These are phyloP conservation scores for Aspergillus sp. DNA, from an alignment of 2,329 filamentous ascomycete genomes.

Conservation along the genomic window DNA sequence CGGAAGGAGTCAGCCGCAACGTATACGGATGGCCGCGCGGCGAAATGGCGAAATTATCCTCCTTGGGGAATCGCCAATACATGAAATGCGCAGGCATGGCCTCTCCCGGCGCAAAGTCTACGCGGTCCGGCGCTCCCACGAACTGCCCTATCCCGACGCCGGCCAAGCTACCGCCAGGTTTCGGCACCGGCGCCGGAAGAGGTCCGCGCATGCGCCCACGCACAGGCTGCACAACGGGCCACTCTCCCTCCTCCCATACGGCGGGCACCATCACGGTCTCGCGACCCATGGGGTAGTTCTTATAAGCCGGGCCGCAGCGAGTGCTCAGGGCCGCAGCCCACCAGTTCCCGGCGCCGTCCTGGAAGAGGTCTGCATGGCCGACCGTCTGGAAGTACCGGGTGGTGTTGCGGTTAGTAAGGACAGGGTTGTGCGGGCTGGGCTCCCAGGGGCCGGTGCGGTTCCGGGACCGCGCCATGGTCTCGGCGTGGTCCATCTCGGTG, in stretches of 20 bases:
- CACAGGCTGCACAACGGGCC: slow-evolving; percentile 37
- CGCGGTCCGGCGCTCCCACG: slow-evolving; percentile 42
- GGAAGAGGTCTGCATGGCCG: slow-evolving; percentile 57
- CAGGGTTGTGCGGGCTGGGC: slow-evolving; percentile 37
- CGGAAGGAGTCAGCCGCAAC: slow-evolving; percentile 49
- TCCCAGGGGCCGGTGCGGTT: slow-evolving; percentile 40
- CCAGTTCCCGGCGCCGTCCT: slow-evolving; percentile 52
- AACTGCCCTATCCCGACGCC: slow-evolving; percentile 31
- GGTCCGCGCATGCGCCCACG: slow-evolving; percentile 13
- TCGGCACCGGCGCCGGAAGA: background rate
- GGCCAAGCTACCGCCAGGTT: slow-evolving; percentile 8
- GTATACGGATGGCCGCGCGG: slow-evolving; percentile 41
- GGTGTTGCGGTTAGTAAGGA: slow-evolving; percentile 41
- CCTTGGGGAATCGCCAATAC: slow-evolving; percentile 53
- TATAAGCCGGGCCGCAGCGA: slow-evolving; percentile 32
- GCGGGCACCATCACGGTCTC: slow-evolving; percentile 52
- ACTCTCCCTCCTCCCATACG: slow-evolving; percentile 48
- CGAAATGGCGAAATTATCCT: slow-evolving; percentile 46
- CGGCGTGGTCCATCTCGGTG: slow-evolving; percentile 25
- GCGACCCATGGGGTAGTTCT: slow-evolving; percentile 53
- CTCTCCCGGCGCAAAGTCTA: slow-evolving; percentile 47
- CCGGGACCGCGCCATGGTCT: slow-evolving; percentile 29
- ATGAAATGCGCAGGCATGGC: slow-evolving; percentile 54
- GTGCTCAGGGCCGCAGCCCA: slow-evolving; percentile 51
- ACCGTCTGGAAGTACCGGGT: slow-evolving; percentile 49